Percentiles rank a stretch among this genome's conserved stretches.
Evolutionary conservation across 2,329 filamentous ascomycete genomes (phyloP).

Genomic region (Mollisia scopiformis): DNA sequence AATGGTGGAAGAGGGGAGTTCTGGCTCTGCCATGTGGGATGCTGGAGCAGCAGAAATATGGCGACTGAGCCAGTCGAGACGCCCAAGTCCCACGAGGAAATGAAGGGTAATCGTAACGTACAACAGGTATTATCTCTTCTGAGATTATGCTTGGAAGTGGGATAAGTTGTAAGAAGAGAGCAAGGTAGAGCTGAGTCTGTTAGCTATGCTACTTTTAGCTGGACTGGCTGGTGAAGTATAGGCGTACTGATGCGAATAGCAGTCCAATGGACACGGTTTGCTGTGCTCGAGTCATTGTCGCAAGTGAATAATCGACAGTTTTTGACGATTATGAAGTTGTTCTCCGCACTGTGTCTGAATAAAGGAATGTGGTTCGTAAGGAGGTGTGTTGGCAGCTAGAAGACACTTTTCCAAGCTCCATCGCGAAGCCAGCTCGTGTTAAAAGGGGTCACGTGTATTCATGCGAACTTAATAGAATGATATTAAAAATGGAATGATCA

Average conservation of each 20-base stretch:
- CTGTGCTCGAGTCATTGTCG: slow-evolving; percentile 88
- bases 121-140: slow-evolving; percentile 84
- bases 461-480: background rate
- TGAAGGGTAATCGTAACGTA: slow-evolving; percentile 51
- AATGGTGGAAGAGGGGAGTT: background rate
- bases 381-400: slow-evolving; percentile 15
- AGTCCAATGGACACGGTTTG: slow-evolving; percentile 89
- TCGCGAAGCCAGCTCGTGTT: slow-evolving; percentile 11
- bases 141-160: slow-evolving; percentile 79
- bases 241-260: slow-evolving; percentile 79
- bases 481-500: background rate
- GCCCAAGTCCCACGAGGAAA: background rate
- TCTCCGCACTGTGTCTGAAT: slow-evolving; percentile 4
- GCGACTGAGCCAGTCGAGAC: background rate
- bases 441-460: background rate
- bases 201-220: slow-evolving; percentile 17
- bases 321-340: background rate
- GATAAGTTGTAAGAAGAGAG: slow-evolving; percentile 80
- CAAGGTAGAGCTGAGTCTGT: slow-evolving; percentile 77
- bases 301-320: slow-evolving; percentile 8
- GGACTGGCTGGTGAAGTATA: too few relatives aligned
- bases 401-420: slow-evolving; percentile 7
- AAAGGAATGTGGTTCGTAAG: slow-evolving; percentile 37
- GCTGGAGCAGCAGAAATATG: background rate
- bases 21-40: background rate